phyloP scores from a whole-genome alignment of 257 asterid species.

The Petunia axillaris region DNA sequence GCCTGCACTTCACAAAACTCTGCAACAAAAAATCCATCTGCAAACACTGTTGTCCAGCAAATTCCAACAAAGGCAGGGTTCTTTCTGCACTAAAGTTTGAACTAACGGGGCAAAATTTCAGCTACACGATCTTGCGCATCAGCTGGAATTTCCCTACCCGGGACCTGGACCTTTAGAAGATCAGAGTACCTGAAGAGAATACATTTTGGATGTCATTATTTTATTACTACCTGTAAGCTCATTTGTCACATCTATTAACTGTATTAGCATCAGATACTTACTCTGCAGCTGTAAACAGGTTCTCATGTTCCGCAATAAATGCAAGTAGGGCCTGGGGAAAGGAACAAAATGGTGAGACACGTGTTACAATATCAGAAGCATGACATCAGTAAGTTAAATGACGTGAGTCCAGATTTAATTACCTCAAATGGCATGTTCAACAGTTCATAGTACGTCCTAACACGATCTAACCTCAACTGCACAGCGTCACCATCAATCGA shows the following conservation, averaged over 20 bases:
- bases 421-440: conserved; percentile 98
- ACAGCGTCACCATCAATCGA: conserved; percentile 82
- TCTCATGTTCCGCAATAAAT: conserved; percentile 74
- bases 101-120: conserved; percentile 58
- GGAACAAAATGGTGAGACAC: conserved; percentile 19
- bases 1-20: conserved; percentile 31
- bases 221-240: neutral
- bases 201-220: neutral
- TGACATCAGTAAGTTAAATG: conserved; percentile 18
- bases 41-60: conserved; percentile 25
- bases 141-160: conserved; percentile 89
- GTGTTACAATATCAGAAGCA: conserved; percentile 3
- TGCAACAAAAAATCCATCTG: conserved; percentile 29
- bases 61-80: neutral
- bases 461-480: conserved; percentile 81
- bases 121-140: conserved; percentile 83
- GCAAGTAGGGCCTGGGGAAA: conserved; percentile 86
- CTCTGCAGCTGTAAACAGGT: conserved; percentile 77
- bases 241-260: neutral
- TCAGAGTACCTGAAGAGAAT: conserved; percentile 61
- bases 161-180: conserved; percentile 81
- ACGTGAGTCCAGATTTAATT: conserved; percentile 32
- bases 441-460: conserved; percentile 88
- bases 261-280: conserved; percentile 45
- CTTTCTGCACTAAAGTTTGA: conserved; percentile 8